Evolutionary conservation across 352 stramenopile species (phyloP), one percentile per base, ranked within the genome.

Genomic region (Blastocystis sp.): DNA sequence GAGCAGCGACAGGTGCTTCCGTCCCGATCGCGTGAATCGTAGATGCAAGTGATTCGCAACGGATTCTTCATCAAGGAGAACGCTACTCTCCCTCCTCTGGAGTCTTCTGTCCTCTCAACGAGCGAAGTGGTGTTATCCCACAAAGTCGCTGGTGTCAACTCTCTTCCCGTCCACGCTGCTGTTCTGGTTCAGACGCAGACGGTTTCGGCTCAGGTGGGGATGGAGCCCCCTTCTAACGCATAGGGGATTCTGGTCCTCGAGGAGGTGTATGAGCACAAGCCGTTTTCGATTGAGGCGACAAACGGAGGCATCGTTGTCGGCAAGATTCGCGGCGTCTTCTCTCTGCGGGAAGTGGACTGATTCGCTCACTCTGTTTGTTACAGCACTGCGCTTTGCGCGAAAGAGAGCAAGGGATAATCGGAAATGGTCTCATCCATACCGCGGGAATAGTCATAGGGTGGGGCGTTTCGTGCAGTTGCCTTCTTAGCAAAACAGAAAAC

Each of bases 141-240:
- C 24, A 2, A 6, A 1, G n/a, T 80, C 2, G 12, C 13, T 50
- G 10, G n/a, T 63, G 63, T 80, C 3, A 21, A 45, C 45, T 31
- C 39, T 63, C 21, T 80, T 1, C 69, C 69, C 35, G n/a, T 80
- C 29, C 69, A 80, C 63, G 69, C 50, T 19, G 69, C 69, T 6
- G 2, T 80, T 29, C 31, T 33, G 3, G 37, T 80, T 16, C 6
- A 35, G 29, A 33, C 13, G 13, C 16, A 1, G 63, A 41, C 37
- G 0, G 60, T 2, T 16, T 19, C 35, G n/a, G 69, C 10, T 31
- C 69, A 80, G 35, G 69, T 80, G 24, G 4, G 4, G 16, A 55
- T 6, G 9, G 45, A 19, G 45, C 16, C 16, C 6, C 6, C 9
- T 6, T 55, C 6, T 55, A 55, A 19, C 45, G 45, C 9, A 16